phyloP scores from a whole-genome alignment of 768 basidiomycete genomes.

The Boletus vermiculosoides region DNA sequence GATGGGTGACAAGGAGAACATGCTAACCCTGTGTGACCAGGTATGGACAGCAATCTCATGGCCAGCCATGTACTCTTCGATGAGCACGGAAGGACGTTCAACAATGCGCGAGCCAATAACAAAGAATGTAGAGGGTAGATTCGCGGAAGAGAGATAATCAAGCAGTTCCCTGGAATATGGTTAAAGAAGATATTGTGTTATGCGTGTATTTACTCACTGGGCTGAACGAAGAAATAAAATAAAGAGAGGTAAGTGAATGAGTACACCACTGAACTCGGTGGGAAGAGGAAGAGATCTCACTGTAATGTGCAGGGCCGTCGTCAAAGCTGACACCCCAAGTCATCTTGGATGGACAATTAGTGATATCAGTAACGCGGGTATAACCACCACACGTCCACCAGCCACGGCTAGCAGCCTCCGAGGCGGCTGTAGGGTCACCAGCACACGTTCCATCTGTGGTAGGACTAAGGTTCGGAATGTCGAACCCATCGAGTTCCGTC shows the following conservation, averaged over 20 bases:
- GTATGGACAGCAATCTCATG: slow-evolving; percentile 86
- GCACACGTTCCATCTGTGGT: slow-evolving; percentile 71
- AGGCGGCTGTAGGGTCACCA: slow-evolving; percentile 53
- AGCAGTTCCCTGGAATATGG: slow-evolving; percentile 54
- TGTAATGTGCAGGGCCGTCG: slow-evolving; percentile 85
- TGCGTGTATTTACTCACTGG: slow-evolving; percentile 39
- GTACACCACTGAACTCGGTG: background rate
- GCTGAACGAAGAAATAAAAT: slow-evolving; percentile 35
- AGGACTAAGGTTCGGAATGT: slow-evolving; percentile 64
- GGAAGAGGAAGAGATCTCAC: slow-evolving; percentile 41
- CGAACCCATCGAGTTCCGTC: slow-evolving; percentile 66
- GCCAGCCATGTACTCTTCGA: slow-evolving; percentile 77
- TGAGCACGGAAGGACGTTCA: slow-evolving; percentile 69
- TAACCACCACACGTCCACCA: slow-evolving; percentile 92
- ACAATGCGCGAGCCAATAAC: slow-evolving; percentile 84
- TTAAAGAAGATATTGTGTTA: background rate
- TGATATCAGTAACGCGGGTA: slow-evolving; percentile 59
- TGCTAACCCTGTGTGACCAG: slow-evolving; percentile 76
- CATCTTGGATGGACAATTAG: slow-evolving; percentile 60
- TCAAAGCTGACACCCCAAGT: slow-evolving; percentile 86
- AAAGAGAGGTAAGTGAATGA: slow-evolving; percentile 4
- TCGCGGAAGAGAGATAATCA: slow-evolving; percentile 61
- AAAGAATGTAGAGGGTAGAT: slow-evolving; percentile 85
- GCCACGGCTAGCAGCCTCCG: slow-evolving; percentile 59
- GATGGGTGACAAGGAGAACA: background rate